phyloP scores from a whole-genome alignment of 2,329 filamentous ascomycete species.

The Xylariales sp. region DNA sequence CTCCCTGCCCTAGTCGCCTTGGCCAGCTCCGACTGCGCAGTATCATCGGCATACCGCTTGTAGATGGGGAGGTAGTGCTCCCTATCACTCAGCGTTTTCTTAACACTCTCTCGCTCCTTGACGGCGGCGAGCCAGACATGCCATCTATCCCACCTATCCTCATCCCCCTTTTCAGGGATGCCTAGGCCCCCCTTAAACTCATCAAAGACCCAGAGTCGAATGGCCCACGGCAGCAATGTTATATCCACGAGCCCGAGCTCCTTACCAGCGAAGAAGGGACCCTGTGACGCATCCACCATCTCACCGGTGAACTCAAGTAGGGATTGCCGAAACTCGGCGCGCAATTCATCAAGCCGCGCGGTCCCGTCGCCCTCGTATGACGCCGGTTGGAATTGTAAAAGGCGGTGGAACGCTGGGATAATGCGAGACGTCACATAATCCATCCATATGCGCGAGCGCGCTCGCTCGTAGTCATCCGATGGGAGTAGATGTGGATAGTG shows the following conservation, averaged over 20 bases:
- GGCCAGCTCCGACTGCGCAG: conserved; percentile 56
- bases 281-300: conserved; percentile 58
- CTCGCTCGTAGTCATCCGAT: conserved; percentile 60
- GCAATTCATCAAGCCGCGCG: conserved; percentile 51
- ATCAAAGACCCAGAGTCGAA: conserved; percentile 68
- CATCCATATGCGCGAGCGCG: conserved; percentile 65
- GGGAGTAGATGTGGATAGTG: conserved; percentile 54
- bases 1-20: conserved; percentile 60
- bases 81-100: conserved; percentile 64
- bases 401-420: conserved; percentile 65
- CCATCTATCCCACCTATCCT: conserved; percentile 63
- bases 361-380: conserved; percentile 36
- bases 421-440: conserved; percentile 67
- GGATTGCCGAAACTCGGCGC: conserved; percentile 61
- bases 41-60: conserved; percentile 57
- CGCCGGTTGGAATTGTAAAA: conserved; percentile 45
- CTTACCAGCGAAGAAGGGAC: conserved; percentile 65
- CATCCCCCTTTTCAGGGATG: conserved; percentile 62
- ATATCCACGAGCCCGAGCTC: conserved; percentile 65
- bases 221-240: conserved; percentile 65
- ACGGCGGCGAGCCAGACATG: conserved; percentile 63
- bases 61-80: conserved; percentile 68
- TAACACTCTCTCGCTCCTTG: conserved; percentile 60
- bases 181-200: conserved; percentile 67
- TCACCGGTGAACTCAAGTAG: conserved; percentile 64